phyloP scores from a whole-genome alignment of 768 basidiomycete genomes.

The Naematelia encephala region DNA sequence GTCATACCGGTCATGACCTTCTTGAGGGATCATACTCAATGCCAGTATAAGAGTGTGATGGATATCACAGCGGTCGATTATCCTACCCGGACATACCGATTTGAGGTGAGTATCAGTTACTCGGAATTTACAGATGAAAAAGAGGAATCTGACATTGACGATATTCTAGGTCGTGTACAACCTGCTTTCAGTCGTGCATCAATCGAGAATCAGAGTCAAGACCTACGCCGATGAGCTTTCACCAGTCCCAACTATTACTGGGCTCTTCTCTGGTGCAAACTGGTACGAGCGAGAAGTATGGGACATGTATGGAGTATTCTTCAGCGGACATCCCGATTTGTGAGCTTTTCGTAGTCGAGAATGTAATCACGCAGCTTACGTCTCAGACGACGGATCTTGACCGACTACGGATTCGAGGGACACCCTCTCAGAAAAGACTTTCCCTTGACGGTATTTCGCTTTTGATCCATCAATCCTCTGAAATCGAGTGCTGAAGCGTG shows the following conservation, averaged over 20 bases:
- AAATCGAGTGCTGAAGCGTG: neutral
- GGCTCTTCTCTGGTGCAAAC: slow-evolving; percentile 84
- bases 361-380: slow-evolving; percentile 2
- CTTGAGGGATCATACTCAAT: slow-evolving; percentile 90
- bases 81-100: slow-evolving; percentile 85
- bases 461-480: no score
- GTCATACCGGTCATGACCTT: slow-evolving; percentile 83
- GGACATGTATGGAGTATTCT: slow-evolving; percentile 97
- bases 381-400: slow-evolving; percentile 84
- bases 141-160: neutral
- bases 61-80: slow-evolving; percentile 96
- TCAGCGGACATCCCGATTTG: slow-evolving; percentile 94
- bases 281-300: slow-evolving; percentile 99
- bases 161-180: slow-evolving; percentile 75
- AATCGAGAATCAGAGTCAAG: slow-evolving; percentile 88
- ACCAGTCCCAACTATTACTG: slow-evolving; percentile 75
- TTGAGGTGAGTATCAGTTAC: slow-evolving; percentile 58
- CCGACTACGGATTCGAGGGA: slow-evolving; percentile 98
- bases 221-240: slow-evolving; percentile 93
- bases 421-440: slow-evolving; percentile 98
- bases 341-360: slow-evolving; percentile 54
- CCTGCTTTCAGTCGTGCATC: slow-evolving; percentile 72
- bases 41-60: slow-evolving; percentile 87
- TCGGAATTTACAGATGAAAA: neutral
- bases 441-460: slow-evolving; percentile 72